A percentile compares a stretch with the other conserved stretches of the same genome.
Conservation (phyloP, 495 filamentous ascomycete genomes). For the Chaetomium fimeti region DNA sequence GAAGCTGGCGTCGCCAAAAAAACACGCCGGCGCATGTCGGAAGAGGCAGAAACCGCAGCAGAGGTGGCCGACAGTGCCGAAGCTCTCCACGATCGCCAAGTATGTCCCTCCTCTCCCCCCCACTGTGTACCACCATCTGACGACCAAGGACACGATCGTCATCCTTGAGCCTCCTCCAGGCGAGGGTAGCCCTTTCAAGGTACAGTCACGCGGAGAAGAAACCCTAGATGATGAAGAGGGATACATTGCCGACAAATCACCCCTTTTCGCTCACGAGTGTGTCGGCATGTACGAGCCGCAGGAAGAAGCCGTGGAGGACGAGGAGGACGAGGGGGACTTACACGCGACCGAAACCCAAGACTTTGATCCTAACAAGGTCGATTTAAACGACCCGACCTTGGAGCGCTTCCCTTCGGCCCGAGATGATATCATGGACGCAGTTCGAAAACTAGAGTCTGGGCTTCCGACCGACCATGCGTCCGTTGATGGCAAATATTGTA, state of each 20-base stretch:
- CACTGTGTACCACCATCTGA: conserved; percentile 22
- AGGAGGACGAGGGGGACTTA: conserved; percentile 20
- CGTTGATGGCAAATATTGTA: conserved; percentile 39
- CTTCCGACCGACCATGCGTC: conserved; percentile 46
- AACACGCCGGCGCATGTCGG: conserved; percentile 38
- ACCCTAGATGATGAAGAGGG: conserved; percentile 23
- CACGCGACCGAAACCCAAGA: neutral
- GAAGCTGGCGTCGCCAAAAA: conserved; percentile 33
- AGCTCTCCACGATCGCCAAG: conserved; percentile 34
- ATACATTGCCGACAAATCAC: conserved; percentile 33
- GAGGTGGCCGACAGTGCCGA: conserved; percentile 51
- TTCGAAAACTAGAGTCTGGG: conserved; percentile 47
- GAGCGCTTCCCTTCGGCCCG: conserved; percentile 53
- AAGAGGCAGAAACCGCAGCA: conserved; percentile 45
- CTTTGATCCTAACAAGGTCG: conserved; percentile 30
- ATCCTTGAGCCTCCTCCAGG: conserved; percentile 21
- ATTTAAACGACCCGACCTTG: conserved; percentile 52
- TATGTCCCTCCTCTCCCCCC: conserved; percentile 22
- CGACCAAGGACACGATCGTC: conserved; percentile 15
- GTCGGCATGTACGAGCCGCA: conserved; percentile 33
- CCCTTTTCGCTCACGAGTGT: conserved; percentile 51
- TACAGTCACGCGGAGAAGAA: conserved; percentile 2
- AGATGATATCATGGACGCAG: conserved; percentile 45
- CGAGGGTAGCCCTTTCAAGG: conserved; percentile 6
- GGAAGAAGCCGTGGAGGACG: conserved; percentile 12